Evolutionary conservation across 2,329 filamentous ascomycete genomes (phyloP).

Genomic region (Cladosporium sp.): DNA sequence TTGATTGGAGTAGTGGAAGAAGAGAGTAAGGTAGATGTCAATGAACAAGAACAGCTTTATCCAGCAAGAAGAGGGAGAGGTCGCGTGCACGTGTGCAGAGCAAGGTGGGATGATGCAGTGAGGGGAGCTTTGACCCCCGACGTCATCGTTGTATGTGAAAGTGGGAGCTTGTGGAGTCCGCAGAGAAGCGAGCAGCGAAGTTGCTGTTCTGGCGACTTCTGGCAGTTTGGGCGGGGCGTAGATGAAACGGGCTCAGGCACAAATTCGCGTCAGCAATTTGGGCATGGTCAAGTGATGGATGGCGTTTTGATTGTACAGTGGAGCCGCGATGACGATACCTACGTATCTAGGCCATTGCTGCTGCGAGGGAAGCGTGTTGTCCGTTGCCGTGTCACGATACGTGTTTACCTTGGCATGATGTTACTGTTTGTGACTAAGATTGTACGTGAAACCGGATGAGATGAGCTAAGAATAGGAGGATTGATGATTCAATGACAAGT

Average conservation of each 20-base stretch:
- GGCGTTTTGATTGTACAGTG: background rate
- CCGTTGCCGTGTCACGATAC: too few relatives aligned
- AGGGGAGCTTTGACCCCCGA: constrained; percentile 10
- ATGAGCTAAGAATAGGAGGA: background rate
- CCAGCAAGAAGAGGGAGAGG: constrained; percentile 1
- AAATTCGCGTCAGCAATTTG: background rate
- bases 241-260: constrained; percentile 7
- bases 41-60: constrained; percentile 11
- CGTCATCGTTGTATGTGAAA: too few relatives aligned
- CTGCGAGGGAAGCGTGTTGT: too few relatives aligned
- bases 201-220: background rate
- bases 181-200: too few relatives aligned
- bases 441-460: background rate
- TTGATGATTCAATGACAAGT: background rate
- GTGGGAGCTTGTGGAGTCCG: too few relatives aligned
- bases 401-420: too few relatives aligned
- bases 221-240: background rate
- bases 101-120: constrained; percentile 12
- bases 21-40: constrained; percentile 6
- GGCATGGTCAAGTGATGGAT: background rate
- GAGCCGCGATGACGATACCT: constrained; percentile 7
- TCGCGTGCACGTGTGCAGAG: constrained; percentile 1
- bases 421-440: too few relatives aligned
- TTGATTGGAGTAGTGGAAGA: background rate
- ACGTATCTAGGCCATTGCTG: too few relatives aligned